These are phyloP conservation scores for Penicillium capsulatum DNA, from an alignment of 2,329 filamentous ascomycete species.

Conservation along the genomic window DNA sequence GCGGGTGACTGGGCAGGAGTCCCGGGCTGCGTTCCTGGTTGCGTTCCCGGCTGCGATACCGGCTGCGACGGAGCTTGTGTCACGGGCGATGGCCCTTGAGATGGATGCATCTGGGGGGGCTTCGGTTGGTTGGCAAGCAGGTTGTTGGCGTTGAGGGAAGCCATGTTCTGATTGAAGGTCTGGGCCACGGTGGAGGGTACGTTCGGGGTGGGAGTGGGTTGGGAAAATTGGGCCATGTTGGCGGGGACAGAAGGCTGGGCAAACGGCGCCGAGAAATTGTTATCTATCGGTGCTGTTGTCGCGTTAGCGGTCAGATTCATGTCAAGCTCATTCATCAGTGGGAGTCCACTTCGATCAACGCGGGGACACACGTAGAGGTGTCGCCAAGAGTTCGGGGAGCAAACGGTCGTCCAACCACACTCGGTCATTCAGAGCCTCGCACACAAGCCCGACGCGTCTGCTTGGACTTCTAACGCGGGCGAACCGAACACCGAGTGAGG, in stretches of 20 bases:
- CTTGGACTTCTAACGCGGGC: no score
- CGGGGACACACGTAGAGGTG: no score
- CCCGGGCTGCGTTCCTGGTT: conserved; percentile 18
- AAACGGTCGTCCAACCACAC: no score
- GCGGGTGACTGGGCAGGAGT: conserved; percentile 10
- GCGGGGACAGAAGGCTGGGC: conserved; percentile 31
- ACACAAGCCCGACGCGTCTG: no score
- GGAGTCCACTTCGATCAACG: no score
- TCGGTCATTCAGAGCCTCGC: no score
- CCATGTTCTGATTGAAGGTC: conserved; percentile 35
- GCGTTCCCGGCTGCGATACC: conserved; percentile 9
- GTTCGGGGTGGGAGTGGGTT: conserved; percentile 27
- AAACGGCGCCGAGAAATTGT: conserved; percentile 34
- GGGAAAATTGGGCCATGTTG: conserved; percentile 31
- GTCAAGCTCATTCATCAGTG: conserved; percentile 1
- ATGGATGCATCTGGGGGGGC: conserved; percentile 17
- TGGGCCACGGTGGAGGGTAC: conserved; percentile 31
- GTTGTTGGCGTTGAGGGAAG: conserved; percentile 33
- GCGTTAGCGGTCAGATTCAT: conserved; percentile 19
- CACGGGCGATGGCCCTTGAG: conserved; percentile 2
- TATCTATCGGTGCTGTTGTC: conserved; percentile 32
- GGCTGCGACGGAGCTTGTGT: conserved; percentile 1
- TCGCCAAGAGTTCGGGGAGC: no score
- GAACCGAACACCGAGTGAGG: no score
- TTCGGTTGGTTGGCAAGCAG: conserved; percentile 30